Evolutionary conservation across 139 green algal genomes (phyloP).

Genomic region (Chlamydomonas sphaeroides): DNA sequence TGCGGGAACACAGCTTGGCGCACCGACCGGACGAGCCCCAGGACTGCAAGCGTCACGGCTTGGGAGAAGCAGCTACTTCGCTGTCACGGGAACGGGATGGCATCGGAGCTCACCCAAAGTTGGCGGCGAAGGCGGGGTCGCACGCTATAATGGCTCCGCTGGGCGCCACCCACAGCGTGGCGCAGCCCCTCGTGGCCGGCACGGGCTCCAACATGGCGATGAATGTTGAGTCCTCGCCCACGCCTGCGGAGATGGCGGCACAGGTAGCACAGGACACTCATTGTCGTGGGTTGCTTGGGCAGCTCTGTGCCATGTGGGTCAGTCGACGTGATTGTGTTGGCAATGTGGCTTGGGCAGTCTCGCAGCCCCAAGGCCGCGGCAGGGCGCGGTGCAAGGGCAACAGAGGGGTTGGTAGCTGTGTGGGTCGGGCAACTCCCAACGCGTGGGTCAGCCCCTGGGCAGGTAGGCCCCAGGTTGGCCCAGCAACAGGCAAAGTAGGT

Average conservation of each 20-base stretch:
- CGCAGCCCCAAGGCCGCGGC: neutral
- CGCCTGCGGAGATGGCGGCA: neutral
- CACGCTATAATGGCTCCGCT: conserved; percentile 14
- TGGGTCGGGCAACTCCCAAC: too few relatives aligned
- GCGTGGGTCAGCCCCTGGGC: too few relatives aligned
- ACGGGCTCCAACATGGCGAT: conserved; percentile 12
- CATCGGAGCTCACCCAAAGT: conserved; percentile 1
- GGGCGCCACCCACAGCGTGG: conserved; percentile 14
- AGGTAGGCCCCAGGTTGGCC: too few relatives aligned
- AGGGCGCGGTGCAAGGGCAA: too few relatives aligned
- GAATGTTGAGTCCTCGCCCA: conserved; percentile 35
- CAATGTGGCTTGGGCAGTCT: too few relatives aligned
- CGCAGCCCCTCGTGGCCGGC: neutral
- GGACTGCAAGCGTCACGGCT: neutral
- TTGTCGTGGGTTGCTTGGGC: too few relatives aligned
- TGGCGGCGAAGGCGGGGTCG: conserved; percentile 17
- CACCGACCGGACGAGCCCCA: neutral
- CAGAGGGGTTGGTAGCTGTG: too few relatives aligned
- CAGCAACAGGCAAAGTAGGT: too few relatives aligned
- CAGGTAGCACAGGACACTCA: too few relatives aligned
- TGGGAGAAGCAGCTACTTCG: too few relatives aligned
- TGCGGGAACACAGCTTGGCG: neutral
- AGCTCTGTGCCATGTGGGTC: too few relatives aligned
- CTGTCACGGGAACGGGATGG: neutral
- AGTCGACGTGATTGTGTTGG: too few relatives aligned